Evolutionary conservation across 768 basidiomycete genomes (phyloP), one percentile per base, ranked within the genome.

Genomic region (Boletus reticuloceps): DNA sequence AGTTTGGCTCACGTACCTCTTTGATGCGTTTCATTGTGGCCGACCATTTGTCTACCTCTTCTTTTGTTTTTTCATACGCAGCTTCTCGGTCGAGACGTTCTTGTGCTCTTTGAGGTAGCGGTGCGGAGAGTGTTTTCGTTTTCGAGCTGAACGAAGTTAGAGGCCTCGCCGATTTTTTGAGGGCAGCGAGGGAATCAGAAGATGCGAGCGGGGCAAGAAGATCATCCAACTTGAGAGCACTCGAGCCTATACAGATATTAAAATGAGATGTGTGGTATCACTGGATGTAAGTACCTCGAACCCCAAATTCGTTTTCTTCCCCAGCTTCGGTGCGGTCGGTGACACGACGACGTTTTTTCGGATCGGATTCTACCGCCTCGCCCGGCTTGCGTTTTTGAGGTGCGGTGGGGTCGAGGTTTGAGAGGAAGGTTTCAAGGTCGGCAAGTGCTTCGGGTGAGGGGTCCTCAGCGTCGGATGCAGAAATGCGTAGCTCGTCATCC

Each of bases 1-100:
- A 16, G 3, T 7, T 29, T 20, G 14, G 19, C 47, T 9, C 45
- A 25, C 77, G 50, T 44, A 89, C 91, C 75, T 98, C 92, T 60
- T 88, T 86, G 60, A 99, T 94, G 20, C 83, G 82, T 70, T 89
- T 91, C 88, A 98, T 96, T 4, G 92, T 91, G 6, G 83, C 85
- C 27, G 83, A 83, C 97, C 96, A 98, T 75, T 96, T 97, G 59
- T 90, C 84, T 3, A 96, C 88, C 69, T 98, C 95, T 58, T 83
- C 81, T 67, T 91, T 93, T 5, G 95, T 98, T 71, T 90, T 82
- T 64, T 94, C 94, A 67, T 96, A 97, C 0, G 96, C 96, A 9
- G 94, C 96, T 67, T 94, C 86, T 47, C 96, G 86, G 61, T 97
- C 93, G 1, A 98, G 75, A 42, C 90, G 86, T 57, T 97, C 94